phyloP scores from a whole-genome alignment of 169 alveolate genomes.

The Babesia microti region DNA sequence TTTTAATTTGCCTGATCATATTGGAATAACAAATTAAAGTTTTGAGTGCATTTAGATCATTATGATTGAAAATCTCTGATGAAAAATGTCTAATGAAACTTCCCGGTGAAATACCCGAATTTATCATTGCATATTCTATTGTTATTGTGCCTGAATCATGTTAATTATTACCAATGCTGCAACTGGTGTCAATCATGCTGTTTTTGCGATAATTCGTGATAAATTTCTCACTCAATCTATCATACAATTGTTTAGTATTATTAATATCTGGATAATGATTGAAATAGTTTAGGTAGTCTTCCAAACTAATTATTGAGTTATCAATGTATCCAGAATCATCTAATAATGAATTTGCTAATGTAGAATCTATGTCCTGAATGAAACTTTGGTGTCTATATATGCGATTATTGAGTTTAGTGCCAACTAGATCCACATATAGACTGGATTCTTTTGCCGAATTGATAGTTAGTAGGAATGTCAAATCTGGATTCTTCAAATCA shows the following conservation, averaged over 20 bases:
- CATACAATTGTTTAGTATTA: too few species aligned
- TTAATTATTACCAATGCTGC: too few species aligned
- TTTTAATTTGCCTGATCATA: conserved; percentile 3
- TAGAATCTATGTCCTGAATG: conserved; percentile 39
- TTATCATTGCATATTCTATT: conserved; percentile 33
- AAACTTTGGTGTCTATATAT: conserved; percentile 26
- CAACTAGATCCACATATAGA: conserved; percentile 23
- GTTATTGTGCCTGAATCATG: too few species aligned
- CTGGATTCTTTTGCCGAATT: conserved; percentile 14
- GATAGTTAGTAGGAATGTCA: conserved; percentile 16
- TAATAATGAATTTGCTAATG: conserved; percentile 21
- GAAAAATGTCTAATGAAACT: conserved; percentile 3
- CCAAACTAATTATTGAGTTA: too few species aligned
- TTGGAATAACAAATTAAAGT: too few species aligned
- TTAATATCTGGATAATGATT: too few species aligned
- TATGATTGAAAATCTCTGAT: conserved; percentile 6
- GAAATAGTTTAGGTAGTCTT: too few species aligned
- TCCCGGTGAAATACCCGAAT: conserved; percentile 33
- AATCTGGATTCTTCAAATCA: conserved; percentile 10
- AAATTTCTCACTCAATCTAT: too few species aligned
- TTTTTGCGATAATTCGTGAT: too few species aligned
- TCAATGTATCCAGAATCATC: conserved; percentile 20
- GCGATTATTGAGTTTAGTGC: conserved; percentile 11
- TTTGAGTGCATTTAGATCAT: conserved; percentile 7
- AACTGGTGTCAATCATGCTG: too few species aligned